These are phyloP conservation scores for Melanogaster broomeanus DNA, from an alignment of 768 basidiomycete species.

Conservation along the genomic window DNA sequence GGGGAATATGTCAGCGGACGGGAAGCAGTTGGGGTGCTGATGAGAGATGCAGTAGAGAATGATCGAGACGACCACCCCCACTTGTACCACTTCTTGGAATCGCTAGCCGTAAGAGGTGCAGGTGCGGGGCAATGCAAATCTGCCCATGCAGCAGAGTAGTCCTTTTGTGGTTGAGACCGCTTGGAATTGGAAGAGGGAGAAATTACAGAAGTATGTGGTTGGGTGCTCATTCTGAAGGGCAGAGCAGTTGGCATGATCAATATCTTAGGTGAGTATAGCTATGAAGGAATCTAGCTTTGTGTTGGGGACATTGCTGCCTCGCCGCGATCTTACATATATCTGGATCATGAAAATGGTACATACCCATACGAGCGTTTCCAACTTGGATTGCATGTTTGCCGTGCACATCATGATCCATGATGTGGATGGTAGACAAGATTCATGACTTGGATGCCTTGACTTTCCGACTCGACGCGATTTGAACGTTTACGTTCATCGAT, in stretches of 20 bases:
- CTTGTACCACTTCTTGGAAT: slow-evolving; percentile 20
- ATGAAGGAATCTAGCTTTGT: not conserved
- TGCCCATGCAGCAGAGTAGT: slow-evolving; percentile 24
- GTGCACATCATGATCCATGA: no score
- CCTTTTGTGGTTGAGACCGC: slow-evolving; percentile 15
- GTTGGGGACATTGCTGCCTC: no score
- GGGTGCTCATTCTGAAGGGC: not conserved
- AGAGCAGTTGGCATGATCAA: not conserved
- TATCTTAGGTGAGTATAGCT: not conserved
- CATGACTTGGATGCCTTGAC: no score
- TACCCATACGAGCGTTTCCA: no score
- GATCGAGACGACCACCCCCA: slow-evolving; percentile 11
- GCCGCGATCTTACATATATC: no score
- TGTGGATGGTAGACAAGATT: no score
- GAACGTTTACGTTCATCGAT: no score
- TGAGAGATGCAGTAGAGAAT: slow-evolving; percentile 17
- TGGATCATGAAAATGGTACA: no score
- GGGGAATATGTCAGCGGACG: not conserved
- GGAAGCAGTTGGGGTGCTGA: not conserved
- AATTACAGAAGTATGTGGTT: not conserved
- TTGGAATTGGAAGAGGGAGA: not conserved
- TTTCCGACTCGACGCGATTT: no score
- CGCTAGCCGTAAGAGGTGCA: not conserved
- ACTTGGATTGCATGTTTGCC: no score
- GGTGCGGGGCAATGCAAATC: slow-evolving; percentile 10